Evolutionary conservation across 164 flowering plant species (phyloP).

Genomic region (Vitis vinifera): DNA sequence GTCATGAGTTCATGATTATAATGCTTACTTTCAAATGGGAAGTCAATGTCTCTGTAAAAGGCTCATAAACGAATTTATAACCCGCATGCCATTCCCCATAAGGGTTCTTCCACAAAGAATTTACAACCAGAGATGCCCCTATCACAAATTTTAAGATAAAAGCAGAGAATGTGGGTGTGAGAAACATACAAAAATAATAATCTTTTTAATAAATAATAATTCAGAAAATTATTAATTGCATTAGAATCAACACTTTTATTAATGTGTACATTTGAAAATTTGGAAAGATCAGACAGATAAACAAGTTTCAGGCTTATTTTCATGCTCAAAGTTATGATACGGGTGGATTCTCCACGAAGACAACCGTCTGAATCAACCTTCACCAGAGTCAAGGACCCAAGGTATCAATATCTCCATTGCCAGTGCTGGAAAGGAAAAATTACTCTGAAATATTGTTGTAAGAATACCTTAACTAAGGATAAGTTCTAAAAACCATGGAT

Average conservation of each 20-base stretch:
- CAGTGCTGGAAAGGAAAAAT: constrained; percentile 53
- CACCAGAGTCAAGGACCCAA: constrained; percentile 55
- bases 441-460: not conserved
- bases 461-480: not conserved
- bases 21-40: constrained; percentile 77
- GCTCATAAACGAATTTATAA: constrained; percentile 78
- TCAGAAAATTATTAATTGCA: too few relatives aligned
- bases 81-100: constrained; percentile 97
- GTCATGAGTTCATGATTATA: too few relatives aligned
- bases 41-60: constrained; percentile 71
- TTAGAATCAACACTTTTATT: too few relatives aligned
- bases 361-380: constrained; percentile 76
- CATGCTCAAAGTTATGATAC: not conserved
- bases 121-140: constrained; percentile 68
- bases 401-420: constrained; percentile 95
- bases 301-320: not conserved
- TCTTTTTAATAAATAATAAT: too few relatives aligned
- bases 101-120: constrained; percentile 88
- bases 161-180: not conserved
- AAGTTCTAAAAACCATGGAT: not conserved
- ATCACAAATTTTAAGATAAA: not conserved
- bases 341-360: constrained; percentile 72
- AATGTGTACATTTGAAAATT: too few relatives aligned
- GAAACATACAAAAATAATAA: not conserved
- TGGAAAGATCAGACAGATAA: too few relatives aligned